These are phyloP conservation scores for Alternaria ethzedia DNA, from an alignment of 2,329 filamentous ascomycete genomes.

Conservation along the genomic window DNA sequence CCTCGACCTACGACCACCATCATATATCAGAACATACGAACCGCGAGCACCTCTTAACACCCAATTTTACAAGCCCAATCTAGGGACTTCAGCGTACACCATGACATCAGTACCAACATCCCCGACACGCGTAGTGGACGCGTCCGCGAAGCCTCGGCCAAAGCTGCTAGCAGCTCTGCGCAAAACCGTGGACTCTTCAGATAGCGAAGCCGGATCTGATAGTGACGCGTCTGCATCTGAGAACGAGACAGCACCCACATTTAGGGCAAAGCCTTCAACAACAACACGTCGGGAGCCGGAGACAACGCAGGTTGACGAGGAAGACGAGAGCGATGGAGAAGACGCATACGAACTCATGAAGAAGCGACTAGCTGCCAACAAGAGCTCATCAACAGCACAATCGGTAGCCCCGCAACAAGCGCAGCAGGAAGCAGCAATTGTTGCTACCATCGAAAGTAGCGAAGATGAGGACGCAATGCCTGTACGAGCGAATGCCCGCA, in stretches of 20 bases:
- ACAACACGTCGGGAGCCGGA: background rate
- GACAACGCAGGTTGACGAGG: slow-evolving; percentile 18
- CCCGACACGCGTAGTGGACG: slow-evolving; percentile 14
- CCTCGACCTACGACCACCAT: background rate
- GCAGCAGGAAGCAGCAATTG: slow-evolving; percentile 3
- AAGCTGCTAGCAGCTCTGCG: slow-evolving; percentile 32
- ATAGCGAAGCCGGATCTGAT: slow-evolving; percentile 51
- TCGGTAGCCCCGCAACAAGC: slow-evolving; percentile 3
- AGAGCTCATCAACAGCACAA: slow-evolving; percentile 9
- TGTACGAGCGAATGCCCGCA: slow-evolving; percentile 27
- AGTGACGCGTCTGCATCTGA: slow-evolving; percentile 33
- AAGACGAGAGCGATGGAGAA: slow-evolving; percentile 42
- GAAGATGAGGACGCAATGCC: slow-evolving; percentile 42
- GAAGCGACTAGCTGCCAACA: slow-evolving; percentile 51
- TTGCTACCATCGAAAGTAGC: slow-evolving; percentile 20
- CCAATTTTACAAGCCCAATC: background rate
- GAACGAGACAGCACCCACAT: slow-evolving; percentile 42
- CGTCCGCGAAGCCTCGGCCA: slow-evolving; percentile 25
- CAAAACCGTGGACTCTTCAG: slow-evolving; percentile 35
- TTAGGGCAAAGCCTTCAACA: slow-evolving; percentile 28
- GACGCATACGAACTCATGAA: slow-evolving; percentile 56
- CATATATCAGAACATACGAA: background rate
- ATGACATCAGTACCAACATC: background rate
- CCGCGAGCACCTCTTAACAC: background rate
- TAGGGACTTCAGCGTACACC: background rate